Evolutionary conservation across 345 rosid genomes (phyloP).

Genomic region (Lepidium aucheri): DNA sequence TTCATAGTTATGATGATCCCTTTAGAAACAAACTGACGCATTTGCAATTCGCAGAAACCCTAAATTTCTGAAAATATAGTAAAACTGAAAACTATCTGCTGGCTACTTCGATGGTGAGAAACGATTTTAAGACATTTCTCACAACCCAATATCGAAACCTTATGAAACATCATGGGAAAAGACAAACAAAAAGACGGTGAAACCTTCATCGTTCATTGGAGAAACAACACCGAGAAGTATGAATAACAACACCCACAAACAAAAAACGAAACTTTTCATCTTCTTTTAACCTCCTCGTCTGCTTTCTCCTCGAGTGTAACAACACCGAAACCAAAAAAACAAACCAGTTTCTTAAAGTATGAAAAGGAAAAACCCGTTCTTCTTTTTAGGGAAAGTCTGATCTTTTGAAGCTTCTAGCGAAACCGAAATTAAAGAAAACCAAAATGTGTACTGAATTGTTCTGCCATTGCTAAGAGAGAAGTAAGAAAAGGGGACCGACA

Average conservation of each 20-base stretch:
- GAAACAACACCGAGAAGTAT: conserved; percentile 35
- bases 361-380: background rate
- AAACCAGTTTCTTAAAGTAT: background rate
- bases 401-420: background rate
- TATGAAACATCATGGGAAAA: background rate
- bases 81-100: too few relatives aligned
- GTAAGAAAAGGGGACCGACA: conserved; percentile 14
- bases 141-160: background rate
- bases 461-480: conserved; percentile 9
- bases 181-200: background rate
- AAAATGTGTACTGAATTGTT: background rate
- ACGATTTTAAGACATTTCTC: background rate
- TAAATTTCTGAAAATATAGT: background rate
- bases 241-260: conserved; percentile 15
- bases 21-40: background rate
- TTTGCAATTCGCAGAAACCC: background rate
- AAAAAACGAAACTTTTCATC: background rate
- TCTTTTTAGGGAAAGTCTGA: background rate
- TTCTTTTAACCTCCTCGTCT: background rate
- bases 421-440: background rate
- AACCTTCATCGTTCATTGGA: conserved; percentile 58
- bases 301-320: background rate
- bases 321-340: background rate
- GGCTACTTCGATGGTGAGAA: too few relatives aligned
- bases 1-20: background rate